Percentiles rank a stretch among this genome's conserved stretches.
Evolutionary conservation across 2,329 filamentous ascomycete genomes (phyloP).

Genomic region (Alternaria novae-zelandiae): DNA sequence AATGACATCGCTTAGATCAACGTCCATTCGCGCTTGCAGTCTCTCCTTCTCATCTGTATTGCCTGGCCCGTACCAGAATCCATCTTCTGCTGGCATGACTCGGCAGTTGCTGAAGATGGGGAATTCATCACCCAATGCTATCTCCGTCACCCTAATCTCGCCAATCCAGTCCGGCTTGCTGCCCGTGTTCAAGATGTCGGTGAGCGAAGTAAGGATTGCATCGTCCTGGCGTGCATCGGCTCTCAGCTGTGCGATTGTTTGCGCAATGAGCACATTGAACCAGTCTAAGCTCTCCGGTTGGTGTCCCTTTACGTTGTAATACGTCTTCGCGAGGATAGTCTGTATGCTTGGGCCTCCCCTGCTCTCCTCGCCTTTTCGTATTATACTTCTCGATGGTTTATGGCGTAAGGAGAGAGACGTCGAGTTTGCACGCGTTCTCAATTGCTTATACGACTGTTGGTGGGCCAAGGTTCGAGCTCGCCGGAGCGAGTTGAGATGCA

Average conservation of each 20-base stretch:
- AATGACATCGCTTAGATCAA: conserved; percentile 94
- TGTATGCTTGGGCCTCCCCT: conserved; percentile 79
- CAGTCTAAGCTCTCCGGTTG: conserved; percentile 97
- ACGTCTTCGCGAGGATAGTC: conserved; percentile 94
- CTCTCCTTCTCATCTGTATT: conserved; percentile 69
- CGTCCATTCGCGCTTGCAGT: conserved; percentile 93
- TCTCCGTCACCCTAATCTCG: conserved; percentile 90
- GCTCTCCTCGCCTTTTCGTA: conserved; percentile 53
- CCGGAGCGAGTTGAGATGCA: conserved; percentile 75
- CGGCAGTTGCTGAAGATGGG: conserved; percentile 98
- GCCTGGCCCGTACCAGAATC: conserved; percentile 55
- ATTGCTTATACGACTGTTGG: conserved; percentile 41
- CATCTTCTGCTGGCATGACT: conserved; percentile 88
- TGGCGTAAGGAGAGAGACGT: conserved; percentile 41
- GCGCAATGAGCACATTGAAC: conserved; percentile 97
- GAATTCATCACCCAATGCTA: conserved; percentile 94
- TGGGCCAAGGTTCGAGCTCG: conserved; percentile 77
- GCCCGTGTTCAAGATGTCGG: conserved; percentile 83
- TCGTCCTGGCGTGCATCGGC: conserved; percentile 92
- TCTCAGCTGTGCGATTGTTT: conserved; percentile 94
- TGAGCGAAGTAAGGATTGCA: conserved; percentile 84
- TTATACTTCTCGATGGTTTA: conserved; percentile 47
- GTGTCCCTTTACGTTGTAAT: conserved; percentile 94
- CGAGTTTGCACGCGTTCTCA: conserved; percentile 43
- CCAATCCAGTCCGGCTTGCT: conserved; percentile 90